Conservation (phyloP, 257 asterid genomes). For the Fraxinus anomala region DNA sequence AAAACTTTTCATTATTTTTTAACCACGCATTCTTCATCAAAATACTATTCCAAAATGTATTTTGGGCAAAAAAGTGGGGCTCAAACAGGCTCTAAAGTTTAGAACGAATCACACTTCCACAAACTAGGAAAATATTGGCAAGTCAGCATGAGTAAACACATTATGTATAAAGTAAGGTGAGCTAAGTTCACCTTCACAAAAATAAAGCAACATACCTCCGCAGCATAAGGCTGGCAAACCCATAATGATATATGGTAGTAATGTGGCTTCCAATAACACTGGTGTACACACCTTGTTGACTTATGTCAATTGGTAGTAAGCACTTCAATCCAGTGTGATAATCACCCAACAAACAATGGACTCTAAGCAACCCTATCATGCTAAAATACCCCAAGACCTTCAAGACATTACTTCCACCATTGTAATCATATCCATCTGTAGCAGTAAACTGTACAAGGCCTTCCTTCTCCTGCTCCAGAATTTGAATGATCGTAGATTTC, state of each 20-base stretch:
- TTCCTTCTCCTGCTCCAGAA: constrained; percentile 85
- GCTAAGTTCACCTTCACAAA: not conserved
- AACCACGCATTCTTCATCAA: too few relatives aligned
- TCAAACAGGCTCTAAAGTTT: not conserved
- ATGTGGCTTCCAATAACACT: constrained; percentile 95
- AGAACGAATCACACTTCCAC: not conserved
- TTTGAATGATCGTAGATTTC: constrained; percentile 80
- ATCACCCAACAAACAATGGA: constrained; percentile 97
- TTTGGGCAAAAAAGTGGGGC: too few relatives aligned
- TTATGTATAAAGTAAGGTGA: not conserved
- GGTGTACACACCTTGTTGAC: constrained; percentile 86
- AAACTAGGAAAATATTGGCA: not conserved
- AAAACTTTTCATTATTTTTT: too few relatives aligned
- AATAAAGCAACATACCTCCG: constrained; percentile 56
- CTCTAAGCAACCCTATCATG: constrained; percentile 97
- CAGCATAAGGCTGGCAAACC: constrained; percentile 96
- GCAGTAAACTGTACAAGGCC: constrained; percentile 91
- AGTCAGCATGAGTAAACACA: not conserved
- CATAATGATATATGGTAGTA: constrained; percentile 84
- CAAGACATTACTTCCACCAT: constrained; percentile 96
- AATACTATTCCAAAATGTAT: too few relatives aligned
- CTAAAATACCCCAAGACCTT: constrained; percentile 95
- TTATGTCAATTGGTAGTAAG: constrained; percentile 80
- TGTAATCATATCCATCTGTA: constrained; percentile 91
- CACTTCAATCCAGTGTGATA: constrained; percentile 94